Evolutionary conservation across 768 basidiomycete genomes (phyloP).

Genomic region (Phallus indusiatus): DNA sequence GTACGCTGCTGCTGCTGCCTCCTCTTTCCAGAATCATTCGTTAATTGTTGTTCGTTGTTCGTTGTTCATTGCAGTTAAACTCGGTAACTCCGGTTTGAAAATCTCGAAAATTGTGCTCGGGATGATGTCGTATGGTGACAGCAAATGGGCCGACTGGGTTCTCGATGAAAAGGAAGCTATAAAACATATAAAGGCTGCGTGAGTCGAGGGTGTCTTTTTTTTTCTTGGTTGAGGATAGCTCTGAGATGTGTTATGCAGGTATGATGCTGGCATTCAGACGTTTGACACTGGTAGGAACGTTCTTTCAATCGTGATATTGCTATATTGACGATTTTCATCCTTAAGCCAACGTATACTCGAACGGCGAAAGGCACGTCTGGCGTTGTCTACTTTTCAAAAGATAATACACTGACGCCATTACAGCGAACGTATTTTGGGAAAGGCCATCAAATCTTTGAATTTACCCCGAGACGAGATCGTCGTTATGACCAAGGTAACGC

Average conservation of each 20-base stretch:
- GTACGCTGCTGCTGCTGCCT: too few species aligned
- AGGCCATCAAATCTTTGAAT: slow-evolving; percentile 33
- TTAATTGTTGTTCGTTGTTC: not conserved
- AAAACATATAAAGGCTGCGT: slow-evolving; percentile 41
- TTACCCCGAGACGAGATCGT: slow-evolving; percentile 36
- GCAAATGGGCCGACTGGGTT: slow-evolving; percentile 47
- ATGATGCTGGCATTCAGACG: slow-evolving; percentile 54
- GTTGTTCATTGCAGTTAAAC: slow-evolving; percentile 22
- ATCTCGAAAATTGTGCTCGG: slow-evolving; percentile 60
- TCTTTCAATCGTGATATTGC: not conserved
- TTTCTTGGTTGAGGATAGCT: not conserved
- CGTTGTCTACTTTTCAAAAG: not conserved
- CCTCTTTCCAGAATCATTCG: not conserved
- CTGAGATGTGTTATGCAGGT: slow-evolving; percentile 22
- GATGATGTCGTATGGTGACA: slow-evolving; percentile 47
- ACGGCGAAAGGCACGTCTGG: not conserved
- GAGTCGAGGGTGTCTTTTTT: slow-evolving; percentile 13
- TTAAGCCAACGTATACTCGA: slow-evolving; percentile 5
- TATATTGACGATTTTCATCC: not conserved
- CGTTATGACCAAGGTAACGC: slow-evolving; percentile 38
- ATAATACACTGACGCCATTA: not conserved
- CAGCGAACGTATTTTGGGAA: slow-evolving; percentile 33
- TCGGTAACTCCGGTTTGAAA: slow-evolving; percentile 52
- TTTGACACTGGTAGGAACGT: slow-evolving; percentile 38
- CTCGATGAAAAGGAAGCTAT: slow-evolving; percentile 35